A percentile compares a stretch with the other conserved stretches of the same genome.
phyloP scores from a whole-genome alignment of 2,329 filamentous ascomycete species.

The Fusarium piperis region DNA sequence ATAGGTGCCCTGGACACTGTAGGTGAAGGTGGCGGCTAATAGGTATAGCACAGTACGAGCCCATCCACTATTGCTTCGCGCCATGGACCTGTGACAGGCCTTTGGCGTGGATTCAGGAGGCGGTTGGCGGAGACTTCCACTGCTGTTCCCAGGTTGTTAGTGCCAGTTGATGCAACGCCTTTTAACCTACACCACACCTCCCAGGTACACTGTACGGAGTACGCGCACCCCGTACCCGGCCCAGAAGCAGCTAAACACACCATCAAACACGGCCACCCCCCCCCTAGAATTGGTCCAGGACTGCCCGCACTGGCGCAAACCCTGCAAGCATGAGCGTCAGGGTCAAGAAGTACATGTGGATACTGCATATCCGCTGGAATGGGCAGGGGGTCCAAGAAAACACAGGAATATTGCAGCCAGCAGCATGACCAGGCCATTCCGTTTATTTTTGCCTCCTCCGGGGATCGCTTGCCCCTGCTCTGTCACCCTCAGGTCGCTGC shows the following conservation, averaged over 20 bases:
- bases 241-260: slow-evolving; percentile 8
- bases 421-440: background rate
- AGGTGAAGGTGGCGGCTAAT: background rate
- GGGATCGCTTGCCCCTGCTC: background rate
- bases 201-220: background rate
- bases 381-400: background rate
- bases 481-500: slow-evolving; percentile 11
- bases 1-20: background rate
- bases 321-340: background rate
- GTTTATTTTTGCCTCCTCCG: background rate
- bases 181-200: background rate
- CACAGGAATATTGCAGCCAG: background rate
- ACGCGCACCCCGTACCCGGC: background rate
- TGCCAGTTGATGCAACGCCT: slow-evolving; percentile 18
- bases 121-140: slow-evolving; percentile 7
- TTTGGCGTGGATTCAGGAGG: slow-evolving; percentile 28
- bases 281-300: background rate
- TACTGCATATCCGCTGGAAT: background rate
- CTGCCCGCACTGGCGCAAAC: slow-evolving; percentile 4
- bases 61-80: background rate
- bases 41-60: background rate
- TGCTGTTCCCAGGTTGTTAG: slow-evolving; percentile 10
- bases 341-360: background rate
- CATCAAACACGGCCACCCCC: slow-evolving; percentile 7
- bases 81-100: background rate